Conservation (phyloP, 257 asterid genomes). For the Anisodus tanguticus region DNA sequence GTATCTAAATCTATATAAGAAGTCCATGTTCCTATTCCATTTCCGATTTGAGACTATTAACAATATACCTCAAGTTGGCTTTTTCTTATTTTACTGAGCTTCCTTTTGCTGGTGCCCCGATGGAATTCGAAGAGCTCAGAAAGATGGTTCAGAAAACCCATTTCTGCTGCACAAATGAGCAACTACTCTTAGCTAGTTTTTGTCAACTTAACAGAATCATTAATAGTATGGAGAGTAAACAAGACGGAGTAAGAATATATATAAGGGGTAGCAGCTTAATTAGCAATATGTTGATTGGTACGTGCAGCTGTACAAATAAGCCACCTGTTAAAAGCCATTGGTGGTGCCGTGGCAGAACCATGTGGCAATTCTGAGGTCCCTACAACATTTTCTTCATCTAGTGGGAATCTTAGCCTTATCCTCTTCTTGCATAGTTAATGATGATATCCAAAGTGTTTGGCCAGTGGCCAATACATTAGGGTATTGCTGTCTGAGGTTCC, state of each 20-base stretch:
- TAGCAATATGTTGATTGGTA: neutral
- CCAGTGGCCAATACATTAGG: no score
- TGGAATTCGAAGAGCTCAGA: conserved; percentile 35
- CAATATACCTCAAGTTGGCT: conserved; percentile 42
- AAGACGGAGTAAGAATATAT: neutral
- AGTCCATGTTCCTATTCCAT: no score
- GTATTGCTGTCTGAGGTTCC: no score
- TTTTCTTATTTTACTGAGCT: conserved; percentile 42
- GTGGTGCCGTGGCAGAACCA: neutral
- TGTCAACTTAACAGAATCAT: neutral
- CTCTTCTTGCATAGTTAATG: neutral
- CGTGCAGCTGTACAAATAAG: conserved; percentile 28
- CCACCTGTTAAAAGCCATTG: neutral
- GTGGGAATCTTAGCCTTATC: conserved; percentile 11
- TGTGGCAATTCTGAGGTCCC: conserved; percentile 5
- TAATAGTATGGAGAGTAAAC: neutral
- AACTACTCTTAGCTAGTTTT: neutral
- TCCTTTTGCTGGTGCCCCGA: conserved; percentile 32
- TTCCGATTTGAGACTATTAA: no score
- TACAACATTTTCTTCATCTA: neutral
- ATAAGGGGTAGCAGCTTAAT: neutral
- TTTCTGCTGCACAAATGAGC: neutral
- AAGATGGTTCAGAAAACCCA: conserved; percentile 46
- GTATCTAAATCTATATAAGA: no score
- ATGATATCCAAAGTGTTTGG: no score